Base-by-base conservation (phyloP, 164 flowering plant species). In the Umbellularia californica region DNA sequence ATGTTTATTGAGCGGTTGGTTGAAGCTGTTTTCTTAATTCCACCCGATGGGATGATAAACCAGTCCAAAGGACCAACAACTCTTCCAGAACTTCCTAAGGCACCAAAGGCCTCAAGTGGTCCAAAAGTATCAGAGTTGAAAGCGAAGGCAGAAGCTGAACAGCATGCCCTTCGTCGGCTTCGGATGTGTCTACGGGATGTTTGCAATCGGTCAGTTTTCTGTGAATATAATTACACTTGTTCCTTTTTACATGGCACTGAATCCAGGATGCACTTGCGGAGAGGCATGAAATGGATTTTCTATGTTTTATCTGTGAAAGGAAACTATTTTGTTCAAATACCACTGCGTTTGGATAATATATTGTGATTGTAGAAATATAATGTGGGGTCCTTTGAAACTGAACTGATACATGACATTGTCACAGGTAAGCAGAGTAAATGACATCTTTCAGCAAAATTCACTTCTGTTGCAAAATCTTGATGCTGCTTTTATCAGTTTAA, bases 111-210 rank as follows among this genome's bases (percentile, higher is more conserved):
- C 66, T 79, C 77, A 22, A 86, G 84, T 82, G 97, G 95, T 72
- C 97, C 95, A 72, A 96, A 96, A 85, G 84, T 81, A 30, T 92
- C 99, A 71, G 98, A 96, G 78, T 64, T 96, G 75, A 92, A 84
- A 83, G 92, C 97, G 70, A 91, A 92, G 83, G 92, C 92, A 73
- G 99, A 96, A 87, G 95, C 97, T 69, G 94, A 96, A 90, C 95
- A 92, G 79, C 99, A 96, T 83, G 97, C 97, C 51, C 91, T 96
- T 75, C 97, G 99, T 30, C 89, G 99, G 65, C 64, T 96, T 79
- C 85, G 99, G 27, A 96, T 96, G 98, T 96, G 99, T 77, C 92
- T 96, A 55, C 89, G 99, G 71, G 99, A 96, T 85, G 84, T 96
- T 78, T 96, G 99, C 88, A 96, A 96, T 75, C 77, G 99, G 99